Base-by-base conservation (phyloP, 106 monocot species). In the Phalaenopsis equestris region DNA sequence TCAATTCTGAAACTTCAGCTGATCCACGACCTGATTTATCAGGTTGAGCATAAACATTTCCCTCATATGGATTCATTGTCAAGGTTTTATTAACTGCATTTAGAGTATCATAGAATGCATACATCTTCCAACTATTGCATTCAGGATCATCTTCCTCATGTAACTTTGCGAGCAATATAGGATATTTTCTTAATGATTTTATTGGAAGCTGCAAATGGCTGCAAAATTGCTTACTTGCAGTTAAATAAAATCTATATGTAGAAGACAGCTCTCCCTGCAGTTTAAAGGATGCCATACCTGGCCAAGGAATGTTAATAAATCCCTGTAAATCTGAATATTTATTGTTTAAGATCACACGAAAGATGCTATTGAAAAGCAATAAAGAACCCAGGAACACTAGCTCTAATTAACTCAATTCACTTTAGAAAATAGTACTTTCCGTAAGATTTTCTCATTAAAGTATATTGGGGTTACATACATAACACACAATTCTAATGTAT, bases 111-210 rank as follows among this genome's bases (percentile, higher is more conserved):
- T 77, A 52, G 24, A 76, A 76, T 76, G 76, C 56, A 77, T 52
- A 77, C 46, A 75, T 55, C 55, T 55, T 84, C 77, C 80, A 70
- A 23, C 46, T 77, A 41, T 68, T 77, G 56, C 56, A 77, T 77
- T 80, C 80, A 67, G 52, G 6, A 8, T 76, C 80, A 77, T 80
- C 70, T 72, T 80, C 80, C 61, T 42, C 77, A 8, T 55, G 76
- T 43, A 84, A 37, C 42, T 84, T 84, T 9, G 72, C 67, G 46
- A 68, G 55, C 42, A 68, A 10, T 38, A 49, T 45, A 42, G 12
- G 55, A 8, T 75, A 57, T 37, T 57, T 79, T 74, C 17, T 43
- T 42, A 18, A n/a, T 75, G 83, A 65, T 75, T 45, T 84, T 23
- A 48, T 21, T 47, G 37, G 75, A 75, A 84, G 58, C 43, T 75